Evolutionary conservation across 257 asterid genomes (phyloP), one percentile per base, ranked within the genome.

Genomic region (Jacaranda mimosifolia): DNA sequence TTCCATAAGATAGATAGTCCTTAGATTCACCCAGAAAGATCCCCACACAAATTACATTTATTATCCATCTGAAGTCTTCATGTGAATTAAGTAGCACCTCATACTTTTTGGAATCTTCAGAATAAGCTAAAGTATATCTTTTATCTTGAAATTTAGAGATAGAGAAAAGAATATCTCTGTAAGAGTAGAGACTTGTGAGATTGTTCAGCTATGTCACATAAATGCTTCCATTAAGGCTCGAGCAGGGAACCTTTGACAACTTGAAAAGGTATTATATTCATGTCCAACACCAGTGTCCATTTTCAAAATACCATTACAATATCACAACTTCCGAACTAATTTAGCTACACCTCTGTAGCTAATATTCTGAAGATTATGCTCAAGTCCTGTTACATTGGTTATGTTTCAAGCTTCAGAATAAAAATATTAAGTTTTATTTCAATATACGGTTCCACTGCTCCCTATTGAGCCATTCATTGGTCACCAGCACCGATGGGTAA

Each of bases 131-230:
- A 26, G 2, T 26, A 26, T 26, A 26, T 0, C 3, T 40, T 0
- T 71, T 71, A 19, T 56, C 38, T 39, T 56, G 21, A 40, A 26
- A 56, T 55, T 55, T 17, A 40, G 26, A 53, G 15, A 45, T 17
- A 72, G n/a, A 56, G 7, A 13, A 38, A 36, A 7, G 18, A n/a
- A 35, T 9, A 14, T 42, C n/a, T 17, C n/a, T 48, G 5, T 17
- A 52, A 72, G 9, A 42, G 58, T 35, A 7, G 39, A 70, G 40
- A 55, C 21, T 51, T 14, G 51, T 32, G 6, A 15, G 51, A 70
- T 70, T 38, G 57, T 21, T 45, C 72, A 67, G 19, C 72, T 19
- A 46, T 38, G 39, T 67, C 43, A 59, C 18, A 67, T 26, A 2
- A 26, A 26, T 26, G 32, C 32, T 26, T 26, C 32, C 1, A 26